Evolutionary conservation across 2,329 filamentous ascomycete species (phyloP), one percentile per base, ranked within the genome.

Genomic region (Colletotrichum godetiae): DNA sequence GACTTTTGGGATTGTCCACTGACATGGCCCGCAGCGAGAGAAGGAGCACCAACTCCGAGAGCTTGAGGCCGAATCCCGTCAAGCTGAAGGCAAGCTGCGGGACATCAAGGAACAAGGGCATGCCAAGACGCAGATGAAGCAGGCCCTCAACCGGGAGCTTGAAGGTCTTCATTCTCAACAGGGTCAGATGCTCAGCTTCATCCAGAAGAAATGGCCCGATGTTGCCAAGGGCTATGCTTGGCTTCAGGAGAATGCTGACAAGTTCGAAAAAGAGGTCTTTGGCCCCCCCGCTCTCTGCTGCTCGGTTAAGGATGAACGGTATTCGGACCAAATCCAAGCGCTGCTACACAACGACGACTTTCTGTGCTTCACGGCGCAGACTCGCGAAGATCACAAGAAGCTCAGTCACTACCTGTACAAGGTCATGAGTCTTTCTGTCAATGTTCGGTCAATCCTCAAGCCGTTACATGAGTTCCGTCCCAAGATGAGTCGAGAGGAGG

Each of bases 241-340:
- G 95, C 88, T 98, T 64, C 89, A 94, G 78, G 81, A 90, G 2
- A 91, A 99, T 79, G 88, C 88, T 72, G 80, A 88, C 67, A 82
- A 88, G 61, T 97, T 98, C 75, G 89, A 93, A 78, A 91, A 93
- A 76, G 88, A 93, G 71, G 92, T 98, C 5, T 95, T 93, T 79
- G 95, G 94, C 0, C 95, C 95, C 6, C 92, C 95, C 0, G 90
- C 97, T 78, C 85, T 98, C 37, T 92, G 89, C 71, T 98, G 95
- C 82, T 93, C 93, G 0, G 85, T 98, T 66, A 95, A 92, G 76
- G 90, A 97, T 76, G 87, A 91, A 46, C 88, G 85, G 67, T 94
- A 93, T 80, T 87, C 88, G 0, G 82, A 89, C 70, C 85, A 88
- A 33, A 81, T 91, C 13, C 89, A 91, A 78, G 82, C 87, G 5